These are phyloP conservation scores for Phialocephala sp. DNA, from an alignment of 2,329 filamentous ascomycete genomes.

Conservation along the genomic window DNA sequence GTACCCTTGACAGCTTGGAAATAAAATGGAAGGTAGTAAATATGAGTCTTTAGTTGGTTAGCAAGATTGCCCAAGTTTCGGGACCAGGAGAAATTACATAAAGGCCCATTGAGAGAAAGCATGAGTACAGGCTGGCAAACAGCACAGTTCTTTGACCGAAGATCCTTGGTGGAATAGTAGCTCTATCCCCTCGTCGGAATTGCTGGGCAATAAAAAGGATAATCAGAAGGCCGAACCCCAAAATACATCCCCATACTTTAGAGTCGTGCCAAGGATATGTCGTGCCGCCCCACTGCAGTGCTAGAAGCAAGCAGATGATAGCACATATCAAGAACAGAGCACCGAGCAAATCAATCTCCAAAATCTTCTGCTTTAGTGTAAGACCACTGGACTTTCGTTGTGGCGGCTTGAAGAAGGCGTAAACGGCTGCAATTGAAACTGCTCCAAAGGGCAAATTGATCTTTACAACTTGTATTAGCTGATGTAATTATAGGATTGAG, in stretches of 20 bases:
- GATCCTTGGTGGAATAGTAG: conserved; percentile 56
- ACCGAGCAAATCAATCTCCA: conserved; percentile 55
- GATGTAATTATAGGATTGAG: conserved; percentile 22
- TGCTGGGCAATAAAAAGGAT: conserved; percentile 48
- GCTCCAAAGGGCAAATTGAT: conserved; percentile 52
- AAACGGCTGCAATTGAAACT: conserved; percentile 45
- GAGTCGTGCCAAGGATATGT: conserved; percentile 52
- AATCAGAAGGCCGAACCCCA: conserved; percentile 46
- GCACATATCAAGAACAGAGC: conserved; percentile 53
- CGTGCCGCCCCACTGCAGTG: conserved; percentile 55
- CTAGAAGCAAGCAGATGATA: conserved; percentile 52
- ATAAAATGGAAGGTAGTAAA: conserved; percentile 59
- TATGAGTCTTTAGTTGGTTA: conserved; percentile 52
- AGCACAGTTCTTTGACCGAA: conserved; percentile 48
- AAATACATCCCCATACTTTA: conserved; percentile 51
- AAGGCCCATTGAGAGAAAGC: conserved; percentile 44
- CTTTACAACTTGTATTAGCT: conserved; percentile 26
- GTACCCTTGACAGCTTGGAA: conserved; percentile 55
- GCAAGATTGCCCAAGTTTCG: conserved; percentile 44
- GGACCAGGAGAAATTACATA: conserved; percentile 33
- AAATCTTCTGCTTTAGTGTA: conserved; percentile 46
- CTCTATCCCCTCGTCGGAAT: conserved; percentile 51
- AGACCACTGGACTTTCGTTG: conserved; percentile 37
- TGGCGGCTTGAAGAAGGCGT: conserved; percentile 53
- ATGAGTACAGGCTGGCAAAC: conserved; percentile 43